Evolutionary conservation across 2,329 filamentous ascomycete species (phyloP).

Genomic region (Colletotrichum tropicale): DNA sequence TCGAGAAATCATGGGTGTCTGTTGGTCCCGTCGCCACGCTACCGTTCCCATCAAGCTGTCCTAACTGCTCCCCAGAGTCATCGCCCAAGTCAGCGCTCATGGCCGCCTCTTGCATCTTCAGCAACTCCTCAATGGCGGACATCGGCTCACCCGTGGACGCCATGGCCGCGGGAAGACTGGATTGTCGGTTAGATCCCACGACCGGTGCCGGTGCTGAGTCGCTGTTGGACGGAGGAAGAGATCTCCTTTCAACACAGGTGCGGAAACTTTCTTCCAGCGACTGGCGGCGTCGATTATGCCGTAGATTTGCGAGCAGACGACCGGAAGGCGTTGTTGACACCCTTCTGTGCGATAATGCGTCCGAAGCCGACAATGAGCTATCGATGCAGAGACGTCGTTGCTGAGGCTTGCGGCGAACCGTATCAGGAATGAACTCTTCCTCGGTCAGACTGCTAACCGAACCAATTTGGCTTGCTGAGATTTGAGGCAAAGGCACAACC

Average conservation of each 20-base stretch:
- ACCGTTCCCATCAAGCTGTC: not conserved
- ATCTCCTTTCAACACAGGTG: not conserved
- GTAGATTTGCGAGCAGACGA: not conserved
- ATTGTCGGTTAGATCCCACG: not conserved
- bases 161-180: not conserved
- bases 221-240: not conserved
- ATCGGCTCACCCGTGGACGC: conserved; percentile 1
- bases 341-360: not conserved
- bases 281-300: not conserved
- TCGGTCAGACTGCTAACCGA: not conserved
- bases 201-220: not conserved
- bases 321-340: not conserved
- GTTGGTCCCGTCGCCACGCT: not conserved
- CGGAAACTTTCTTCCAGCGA: not conserved
- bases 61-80: not conserved
- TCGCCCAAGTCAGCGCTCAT: not conserved
- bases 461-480: not conserved
- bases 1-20: not conserved
- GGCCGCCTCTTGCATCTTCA: conserved; percentile 11
- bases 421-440: conserved; percentile 20
- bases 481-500: not conserved
- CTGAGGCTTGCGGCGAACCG: conserved; percentile 8
- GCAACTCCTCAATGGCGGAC: conserved; percentile 13
- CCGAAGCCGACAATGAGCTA: not conserved
- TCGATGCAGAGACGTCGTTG: not conserved